Conservation (phyloP, 2,329 filamentous ascomycete species). For the Seiridium cupressi region DNA sequence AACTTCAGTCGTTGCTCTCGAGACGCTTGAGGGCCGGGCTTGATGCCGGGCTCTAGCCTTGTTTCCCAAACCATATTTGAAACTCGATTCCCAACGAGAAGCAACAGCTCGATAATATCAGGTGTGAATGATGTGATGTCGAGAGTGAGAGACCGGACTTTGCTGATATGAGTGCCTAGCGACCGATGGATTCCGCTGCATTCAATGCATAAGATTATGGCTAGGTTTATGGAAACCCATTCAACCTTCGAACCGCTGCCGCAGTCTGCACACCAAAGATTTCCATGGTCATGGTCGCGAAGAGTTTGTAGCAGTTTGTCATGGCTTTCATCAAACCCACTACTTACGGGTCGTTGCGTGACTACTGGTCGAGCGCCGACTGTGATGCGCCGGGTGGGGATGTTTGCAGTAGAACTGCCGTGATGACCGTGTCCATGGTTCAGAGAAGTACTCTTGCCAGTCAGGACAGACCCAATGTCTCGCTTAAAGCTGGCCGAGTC, state of each 20-base stretch:
- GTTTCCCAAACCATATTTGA: conserved; percentile 98
- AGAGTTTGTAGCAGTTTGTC: conserved; percentile 85
- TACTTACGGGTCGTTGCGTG: conserved; percentile 61
- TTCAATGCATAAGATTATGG: conserved; percentile 94
- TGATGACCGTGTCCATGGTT: conserved; percentile 50
- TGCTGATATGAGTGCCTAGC: conserved; percentile 95
- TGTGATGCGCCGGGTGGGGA: conserved; percentile 79
- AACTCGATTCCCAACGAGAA: conserved; percentile 88
- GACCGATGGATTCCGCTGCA: conserved; percentile 97
- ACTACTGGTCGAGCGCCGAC: conserved; percentile 83
- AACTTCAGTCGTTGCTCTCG: conserved; percentile 91
- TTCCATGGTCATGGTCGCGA: conserved; percentile 87
- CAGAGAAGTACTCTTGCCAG: conserved; percentile 82
- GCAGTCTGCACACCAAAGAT: conserved; percentile 92
- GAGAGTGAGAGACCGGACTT: conserved; percentile 89
- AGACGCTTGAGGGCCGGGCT: conserved; percentile 74
- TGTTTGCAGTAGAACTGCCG: conserved; percentile 46
- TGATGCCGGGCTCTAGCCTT: conserved; percentile 69
- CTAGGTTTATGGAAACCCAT: conserved; percentile 98
- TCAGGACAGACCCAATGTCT: conserved; percentile 90
- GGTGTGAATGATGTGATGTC: conserved; percentile 96
- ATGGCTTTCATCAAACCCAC: conserved; percentile 75
- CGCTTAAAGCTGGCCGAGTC: conserved; percentile 64
- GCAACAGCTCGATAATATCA: conserved; percentile 91
- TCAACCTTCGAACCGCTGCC: conserved; percentile 90